phyloP scores from a whole-genome alignment of 371 early-diverging fungal species.

The Saksenaea vasiformis region DNA sequence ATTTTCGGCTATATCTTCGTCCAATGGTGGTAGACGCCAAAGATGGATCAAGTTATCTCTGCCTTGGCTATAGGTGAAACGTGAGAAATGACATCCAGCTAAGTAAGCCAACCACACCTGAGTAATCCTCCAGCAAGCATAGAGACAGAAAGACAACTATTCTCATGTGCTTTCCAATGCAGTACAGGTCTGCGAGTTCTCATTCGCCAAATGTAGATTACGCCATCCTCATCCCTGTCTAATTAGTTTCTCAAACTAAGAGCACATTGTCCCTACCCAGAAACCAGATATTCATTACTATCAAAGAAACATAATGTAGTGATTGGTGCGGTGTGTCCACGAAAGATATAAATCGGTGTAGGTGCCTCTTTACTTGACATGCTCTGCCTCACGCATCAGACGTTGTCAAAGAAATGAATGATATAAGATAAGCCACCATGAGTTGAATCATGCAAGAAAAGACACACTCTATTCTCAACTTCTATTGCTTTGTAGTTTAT shows the following conservation, averaged over 20 bases:
- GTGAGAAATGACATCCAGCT: not conserved
- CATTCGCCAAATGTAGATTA: conserved; percentile 42
- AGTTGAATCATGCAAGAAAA: not conserved
- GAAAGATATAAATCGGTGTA: conserved; percentile 35
- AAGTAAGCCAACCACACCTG: not conserved
- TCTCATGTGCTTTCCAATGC: conserved; percentile 46
- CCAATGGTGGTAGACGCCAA: conserved; percentile 31
- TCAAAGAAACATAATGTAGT: conserved; percentile 28
- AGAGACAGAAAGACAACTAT: conserved; percentile 24
- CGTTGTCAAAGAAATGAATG: not conserved
- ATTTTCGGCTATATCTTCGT: conserved; percentile 6
- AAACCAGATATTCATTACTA: conserved; percentile 28
- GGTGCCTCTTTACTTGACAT: conserved; percentile 16
- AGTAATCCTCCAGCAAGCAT: not conserved
- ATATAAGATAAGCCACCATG: not conserved
- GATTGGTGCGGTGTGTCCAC: conserved; percentile 33
- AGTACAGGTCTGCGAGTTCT: conserved; percentile 34
- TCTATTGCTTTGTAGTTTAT: not conserved
- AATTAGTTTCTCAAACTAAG: not conserved
- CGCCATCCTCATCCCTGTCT: conserved; percentile 43
- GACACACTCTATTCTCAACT: not conserved
- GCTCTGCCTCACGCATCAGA: not conserved
- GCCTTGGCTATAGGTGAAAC: conserved; percentile 40
- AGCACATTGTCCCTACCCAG: conserved; percentile 25
- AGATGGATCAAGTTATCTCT: conserved; percentile 50